These are phyloP conservation scores for Tilletia horrida DNA, from an alignment of 1,284 basidiomycete genomes.

Conservation along the genomic window DNA sequence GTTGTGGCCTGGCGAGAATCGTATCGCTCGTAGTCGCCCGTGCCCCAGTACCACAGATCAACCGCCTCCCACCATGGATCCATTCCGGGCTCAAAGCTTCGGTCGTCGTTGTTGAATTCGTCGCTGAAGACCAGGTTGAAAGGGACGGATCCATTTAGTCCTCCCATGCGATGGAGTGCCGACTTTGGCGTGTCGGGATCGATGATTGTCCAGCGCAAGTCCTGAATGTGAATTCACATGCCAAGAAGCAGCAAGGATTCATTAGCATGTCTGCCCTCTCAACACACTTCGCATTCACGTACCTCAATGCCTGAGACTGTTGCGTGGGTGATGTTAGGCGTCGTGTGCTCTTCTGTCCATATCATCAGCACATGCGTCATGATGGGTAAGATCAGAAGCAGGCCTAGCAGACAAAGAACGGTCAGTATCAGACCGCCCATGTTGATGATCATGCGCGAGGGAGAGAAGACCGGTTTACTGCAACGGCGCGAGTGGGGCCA, in stretches of 20 bases:
- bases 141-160: slow-evolving; percentile 26
- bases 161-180: slow-evolving; percentile 25
- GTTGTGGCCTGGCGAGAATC: slow-evolving; percentile 45
- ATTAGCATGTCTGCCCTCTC: slow-evolving; percentile 16
- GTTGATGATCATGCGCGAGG: slow-evolving; percentile 32
- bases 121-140: slow-evolving; percentile 50
- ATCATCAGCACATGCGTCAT: slow-evolving; percentile 17
- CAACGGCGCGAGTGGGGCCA: too few relatives aligned
- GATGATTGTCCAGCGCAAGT: slow-evolving; percentile 30
- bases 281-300: slow-evolving; percentile 30
- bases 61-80: slow-evolving; percentile 55
- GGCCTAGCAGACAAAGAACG: slow-evolving; percentile 27
- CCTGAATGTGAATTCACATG: not conserved
- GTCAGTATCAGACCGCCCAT: slow-evolving; percentile 31
- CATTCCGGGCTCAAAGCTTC: slow-evolving; percentile 49
- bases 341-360: slow-evolving; percentile 23
- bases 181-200: slow-evolving; percentile 43
- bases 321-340: slow-evolving; percentile 20
- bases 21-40: slow-evolving; percentile 44
- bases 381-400: slow-evolving; percentile 42
- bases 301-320: slow-evolving; percentile 4
- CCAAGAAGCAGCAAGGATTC: slow-evolving; percentile 28
- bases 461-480: slow-evolving; percentile 15
- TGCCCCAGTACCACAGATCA: slow-evolving; percentile 46
- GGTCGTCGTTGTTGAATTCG: slow-evolving; percentile 46